A percentile compares a stretch with the other conserved stretches of the same genome.
Conservation (phyloP, 176 grass and related monocot species). For the Urochloa ruziziensis region DNA sequence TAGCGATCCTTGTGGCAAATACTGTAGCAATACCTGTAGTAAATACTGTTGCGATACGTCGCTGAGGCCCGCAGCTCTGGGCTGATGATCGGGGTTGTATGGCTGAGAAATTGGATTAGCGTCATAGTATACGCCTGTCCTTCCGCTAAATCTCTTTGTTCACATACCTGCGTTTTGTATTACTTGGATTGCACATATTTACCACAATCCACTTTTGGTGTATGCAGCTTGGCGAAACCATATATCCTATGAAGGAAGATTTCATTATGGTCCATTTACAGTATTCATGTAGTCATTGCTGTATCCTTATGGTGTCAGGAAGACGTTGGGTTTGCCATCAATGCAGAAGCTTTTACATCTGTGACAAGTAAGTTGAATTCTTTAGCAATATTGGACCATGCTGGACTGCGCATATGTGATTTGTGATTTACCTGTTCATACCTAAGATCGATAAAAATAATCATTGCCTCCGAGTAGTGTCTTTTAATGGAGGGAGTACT, state of each 20-base stretch:
- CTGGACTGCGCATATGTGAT: neutral
- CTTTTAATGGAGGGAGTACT: too few species aligned
- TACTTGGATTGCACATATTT: constrained; percentile 15
- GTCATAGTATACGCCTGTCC: neutral
- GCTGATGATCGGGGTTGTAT: too few species aligned
- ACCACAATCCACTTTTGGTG: constrained; percentile 43
- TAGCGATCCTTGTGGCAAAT: too few species aligned
- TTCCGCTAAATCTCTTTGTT: neutral
- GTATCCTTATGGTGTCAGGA: constrained; percentile 85
- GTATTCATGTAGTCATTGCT: constrained; percentile 86
- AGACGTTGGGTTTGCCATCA: constrained; percentile 89
- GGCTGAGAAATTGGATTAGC: too few species aligned
- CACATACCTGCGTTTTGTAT: constrained; percentile 21
- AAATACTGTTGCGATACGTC: too few species aligned
- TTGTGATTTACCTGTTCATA: constrained; percentile 16
- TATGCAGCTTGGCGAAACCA: constrained; percentile 91
- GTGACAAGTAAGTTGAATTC: constrained; percentile 75
- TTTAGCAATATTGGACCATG: constrained; percentile 3
- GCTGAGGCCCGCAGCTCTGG: too few species aligned
- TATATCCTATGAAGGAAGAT: constrained; percentile 98
- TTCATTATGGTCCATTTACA: constrained; percentile 99
- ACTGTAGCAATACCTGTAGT: too few species aligned
- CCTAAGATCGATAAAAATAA: neutral
- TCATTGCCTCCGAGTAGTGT: neutral
- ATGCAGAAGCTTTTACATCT: constrained; percentile 89